Percentiles rank a stretch among this genome's conserved stretches.
Evolutionary conservation across 306 rosid species (phyloP).

Genomic region (Bauhinia variegata): DNA sequence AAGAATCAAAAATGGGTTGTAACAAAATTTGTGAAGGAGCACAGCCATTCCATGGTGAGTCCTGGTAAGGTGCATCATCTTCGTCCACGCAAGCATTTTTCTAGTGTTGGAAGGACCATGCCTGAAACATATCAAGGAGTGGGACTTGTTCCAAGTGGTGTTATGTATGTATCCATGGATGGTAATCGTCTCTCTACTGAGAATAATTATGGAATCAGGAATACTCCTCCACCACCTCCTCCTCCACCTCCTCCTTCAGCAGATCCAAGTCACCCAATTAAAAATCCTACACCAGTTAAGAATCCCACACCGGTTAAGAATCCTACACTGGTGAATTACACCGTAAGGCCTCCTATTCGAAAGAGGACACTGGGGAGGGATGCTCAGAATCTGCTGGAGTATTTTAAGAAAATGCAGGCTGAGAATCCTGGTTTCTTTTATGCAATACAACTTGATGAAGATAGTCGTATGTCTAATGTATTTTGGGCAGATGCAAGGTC

Average conservation of each 20-base stretch:
- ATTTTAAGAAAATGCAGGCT: conserved; percentile 95
- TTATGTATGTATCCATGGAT: conserved; percentile 84
- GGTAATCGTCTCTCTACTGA: conserved; percentile 57
- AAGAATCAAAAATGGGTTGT: conserved; percentile 77
- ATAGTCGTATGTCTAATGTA: conserved; percentile 77
- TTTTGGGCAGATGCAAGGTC: conserved; percentile 94
- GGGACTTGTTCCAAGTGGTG: conserved; percentile 85
- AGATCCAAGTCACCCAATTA: conserved; percentile 54
- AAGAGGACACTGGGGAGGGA: conserved; percentile 85
- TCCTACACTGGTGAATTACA: conserved; percentile 46
- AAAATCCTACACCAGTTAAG: conserved; percentile 50
- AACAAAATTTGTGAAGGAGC: conserved; percentile 86
- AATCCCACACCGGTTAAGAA: conserved; percentile 52
- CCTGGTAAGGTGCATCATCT: conserved; percentile 55
- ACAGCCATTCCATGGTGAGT: conserved; percentile 66
- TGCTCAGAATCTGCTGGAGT: conserved; percentile 86
- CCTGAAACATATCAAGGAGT: conserved; percentile 71
- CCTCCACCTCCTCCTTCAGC: neutral
- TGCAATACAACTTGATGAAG: conserved; percentile 95
- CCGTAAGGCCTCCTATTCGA: conserved; percentile 52
- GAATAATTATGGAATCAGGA: conserved; percentile 55
- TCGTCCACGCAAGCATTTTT: conserved; percentile 82
- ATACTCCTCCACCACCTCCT: conserved; percentile 35
- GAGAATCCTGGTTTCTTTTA: conserved; percentile 94
- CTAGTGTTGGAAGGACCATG: conserved; percentile 68